Evolutionary conservation across 2,329 filamentous ascomycete species (phyloP).

Genomic region (Colletotrichum camelliae): DNA sequence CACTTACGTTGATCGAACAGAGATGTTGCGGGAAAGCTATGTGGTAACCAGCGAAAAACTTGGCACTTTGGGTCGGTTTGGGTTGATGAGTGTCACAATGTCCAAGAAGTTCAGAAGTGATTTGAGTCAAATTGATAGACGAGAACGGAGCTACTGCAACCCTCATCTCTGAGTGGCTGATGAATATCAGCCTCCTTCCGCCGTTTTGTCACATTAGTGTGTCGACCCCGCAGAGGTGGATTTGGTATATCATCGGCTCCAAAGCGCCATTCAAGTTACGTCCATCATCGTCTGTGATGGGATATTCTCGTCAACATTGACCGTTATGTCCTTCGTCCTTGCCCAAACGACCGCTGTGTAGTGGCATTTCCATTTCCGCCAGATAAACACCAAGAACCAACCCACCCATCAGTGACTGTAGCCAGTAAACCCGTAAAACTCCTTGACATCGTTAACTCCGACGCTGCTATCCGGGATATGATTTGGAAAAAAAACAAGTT

Average conservation of each 20-base stretch:
- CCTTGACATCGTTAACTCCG: constrained; percentile 36
- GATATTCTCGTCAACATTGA: constrained; percentile 15
- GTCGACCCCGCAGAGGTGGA: neutral
- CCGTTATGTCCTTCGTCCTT: constrained; percentile 4
- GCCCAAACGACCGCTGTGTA: constrained; percentile 12
- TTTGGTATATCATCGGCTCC: constrained; percentile 2
- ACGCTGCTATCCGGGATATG: constrained; percentile 33
- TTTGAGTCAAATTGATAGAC: constrained; percentile 12
- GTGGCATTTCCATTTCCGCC: constrained; percentile 6
- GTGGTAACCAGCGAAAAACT: neutral
- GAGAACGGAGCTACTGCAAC: constrained; percentile 1
- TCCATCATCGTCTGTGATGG: constrained; percentile 4
- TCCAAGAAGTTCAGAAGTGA: neutral
- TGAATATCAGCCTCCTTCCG: neutral
- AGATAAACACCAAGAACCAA: constrained; percentile 12
- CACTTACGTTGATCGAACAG: neutral
- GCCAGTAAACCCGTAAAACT: constrained; percentile 26
- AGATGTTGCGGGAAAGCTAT: neutral
- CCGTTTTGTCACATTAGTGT: neutral
- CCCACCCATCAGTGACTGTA: constrained; percentile 12
- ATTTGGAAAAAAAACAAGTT: constrained; percentile 18
- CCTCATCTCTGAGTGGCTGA: neutral
- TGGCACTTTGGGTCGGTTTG: neutral
- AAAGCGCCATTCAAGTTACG: neutral
- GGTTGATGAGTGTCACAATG: neutral